Percentiles rank a stretch among this genome's conserved stretches.
These are phyloP conservation scores for Neonothopanus nambi DNA, from an alignment of 1,284 basidiomycete species.

Conservation along the genomic window DNA sequence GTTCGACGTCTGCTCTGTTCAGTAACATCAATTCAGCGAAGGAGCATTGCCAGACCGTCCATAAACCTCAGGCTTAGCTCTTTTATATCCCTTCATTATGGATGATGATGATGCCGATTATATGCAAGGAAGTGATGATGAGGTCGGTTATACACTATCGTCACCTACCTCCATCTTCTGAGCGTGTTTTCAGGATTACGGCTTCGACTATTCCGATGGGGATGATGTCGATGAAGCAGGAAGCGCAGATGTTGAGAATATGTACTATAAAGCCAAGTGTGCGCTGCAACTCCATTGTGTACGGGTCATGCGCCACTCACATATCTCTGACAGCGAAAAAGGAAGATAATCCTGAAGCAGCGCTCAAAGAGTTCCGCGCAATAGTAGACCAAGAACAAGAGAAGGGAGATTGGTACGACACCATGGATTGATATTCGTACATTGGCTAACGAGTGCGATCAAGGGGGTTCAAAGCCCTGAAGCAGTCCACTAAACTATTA, in stretches of 20 bases:
- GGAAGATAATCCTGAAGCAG: constrained; percentile 87
- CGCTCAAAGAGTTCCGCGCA: constrained; percentile 81
- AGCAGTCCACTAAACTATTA: constrained; percentile 95
- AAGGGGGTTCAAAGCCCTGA: constrained; percentile 99
- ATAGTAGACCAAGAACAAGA: constrained; percentile 90
- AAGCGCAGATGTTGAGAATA: constrained; percentile 95
- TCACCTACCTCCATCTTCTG: constrained; percentile 14
- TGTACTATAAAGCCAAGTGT: constrained; percentile 99
- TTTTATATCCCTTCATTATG: constrained; percentile 42
- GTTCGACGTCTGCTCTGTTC: no score
- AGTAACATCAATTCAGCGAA: no score
- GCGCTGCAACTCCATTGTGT: constrained; percentile 5
- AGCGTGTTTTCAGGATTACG: constrained; percentile 76
- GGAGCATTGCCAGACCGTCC: no score
- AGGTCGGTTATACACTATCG: constrained; percentile 45
- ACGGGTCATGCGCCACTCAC: neutral
- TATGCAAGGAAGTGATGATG: constrained; percentile 84
- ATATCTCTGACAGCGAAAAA: constrained; percentile 75
- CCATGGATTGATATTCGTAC: neutral
- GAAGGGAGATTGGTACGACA: constrained; percentile 86
- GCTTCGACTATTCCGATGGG: constrained; percentile 95
- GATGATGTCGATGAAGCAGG: constrained; percentile 80
- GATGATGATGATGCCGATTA: constrained; percentile 90
- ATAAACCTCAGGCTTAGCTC: no score
- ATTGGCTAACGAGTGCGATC: neutral